Conservation (phyloP, 2,329 filamentous ascomycete genomes). For the Stenocarpella maydis region DNA sequence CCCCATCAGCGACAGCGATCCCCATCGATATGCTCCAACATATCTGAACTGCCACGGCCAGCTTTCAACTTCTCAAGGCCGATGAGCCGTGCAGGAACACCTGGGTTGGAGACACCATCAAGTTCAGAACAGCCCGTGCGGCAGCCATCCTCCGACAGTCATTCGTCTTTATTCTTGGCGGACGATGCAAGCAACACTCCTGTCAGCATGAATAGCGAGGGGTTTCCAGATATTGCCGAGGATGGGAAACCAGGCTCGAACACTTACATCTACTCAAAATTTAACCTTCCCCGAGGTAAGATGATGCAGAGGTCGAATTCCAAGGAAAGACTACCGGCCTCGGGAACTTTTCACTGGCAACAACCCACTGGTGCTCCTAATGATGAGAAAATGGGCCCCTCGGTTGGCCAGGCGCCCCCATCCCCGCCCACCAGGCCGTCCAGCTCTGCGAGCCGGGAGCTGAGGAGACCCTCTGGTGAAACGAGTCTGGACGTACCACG, state of each 20-base stretch:
- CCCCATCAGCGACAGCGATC: slow-evolving; percentile 73
- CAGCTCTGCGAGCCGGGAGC: slow-evolving; percentile 57
- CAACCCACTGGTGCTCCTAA: slow-evolving; percentile 55
- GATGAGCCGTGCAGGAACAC: slow-evolving; percentile 75
- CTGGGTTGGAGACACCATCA: slow-evolving; percentile 40
- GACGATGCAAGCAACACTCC: slow-evolving; percentile 75
- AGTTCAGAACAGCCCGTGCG: slow-evolving; percentile 64
- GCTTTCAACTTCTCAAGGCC: slow-evolving; percentile 95
- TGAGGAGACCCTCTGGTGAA: slow-evolving; percentile 38
- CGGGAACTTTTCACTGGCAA: slow-evolving; percentile 70
- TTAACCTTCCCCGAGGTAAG: slow-evolving; percentile 83
- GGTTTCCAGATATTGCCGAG: slow-evolving; percentile 65
- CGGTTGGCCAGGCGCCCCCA: slow-evolving; percentile 60
- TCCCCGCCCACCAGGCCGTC: slow-evolving; percentile 69
- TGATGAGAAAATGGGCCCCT: slow-evolving; percentile 53
- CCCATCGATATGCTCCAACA: slow-evolving; percentile 85
- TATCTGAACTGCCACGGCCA: slow-evolving; percentile 74
- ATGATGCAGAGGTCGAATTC: slow-evolving; percentile 74
- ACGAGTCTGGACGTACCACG: slow-evolving; percentile 50
- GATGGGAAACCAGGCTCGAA: slow-evolving; percentile 61
- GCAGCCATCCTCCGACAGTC: slow-evolving; percentile 73
- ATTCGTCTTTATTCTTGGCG: slow-evolving; percentile 67
- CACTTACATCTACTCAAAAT: slow-evolving; percentile 89
- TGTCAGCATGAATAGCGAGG: slow-evolving; percentile 76
- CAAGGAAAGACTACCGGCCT: slow-evolving; percentile 63